Evolutionary conservation across 1,284 basidiomycete species (phyloP).

Genomic region (Mycena sp.): DNA sequence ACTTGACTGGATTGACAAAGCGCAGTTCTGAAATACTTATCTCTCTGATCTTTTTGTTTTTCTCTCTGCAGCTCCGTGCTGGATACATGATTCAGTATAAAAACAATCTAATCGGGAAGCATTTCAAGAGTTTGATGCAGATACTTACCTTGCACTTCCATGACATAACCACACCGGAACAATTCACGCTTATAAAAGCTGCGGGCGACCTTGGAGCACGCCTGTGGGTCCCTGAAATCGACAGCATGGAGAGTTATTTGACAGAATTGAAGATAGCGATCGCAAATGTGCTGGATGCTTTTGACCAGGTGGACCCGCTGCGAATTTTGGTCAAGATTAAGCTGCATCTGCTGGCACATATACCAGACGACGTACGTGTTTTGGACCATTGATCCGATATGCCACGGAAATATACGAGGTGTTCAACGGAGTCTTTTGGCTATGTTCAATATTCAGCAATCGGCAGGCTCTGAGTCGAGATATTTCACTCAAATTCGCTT

Average conservation of each 20-base stretch:
- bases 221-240: constrained; percentile 40
- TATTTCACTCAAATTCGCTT: too few species aligned
- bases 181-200: constrained; percentile 5
- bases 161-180: constrained; percentile 16
- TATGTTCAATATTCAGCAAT: too few species aligned
- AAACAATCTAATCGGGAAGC: too few species aligned
- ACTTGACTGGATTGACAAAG: too few species aligned
- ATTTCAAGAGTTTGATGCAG: constrained; percentile 39
- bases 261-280: constrained; percentile 42
- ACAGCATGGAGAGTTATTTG: constrained; percentile 44
- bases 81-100: too few species aligned
- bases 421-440: constrained; percentile 42
- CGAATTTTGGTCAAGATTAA: constrained; percentile 47
- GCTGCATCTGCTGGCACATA: constrained; percentile 46
- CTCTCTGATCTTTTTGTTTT: too few species aligned
- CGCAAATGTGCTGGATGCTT: constrained; percentile 45
- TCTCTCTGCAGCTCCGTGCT: too few species aligned
- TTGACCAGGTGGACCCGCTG: constrained; percentile 39
- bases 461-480: too few species aligned
- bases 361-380: constrained; percentile 45
- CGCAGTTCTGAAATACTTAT: too few species aligned
- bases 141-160: constrained; percentile 32
- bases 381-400: constrained; percentile 45
- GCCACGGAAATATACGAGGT: constrained; percentile 47
- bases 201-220: constrained; percentile 1